These are phyloP conservation scores for Paspalum notatum DNA, from an alignment of 176 grass and related monocot species.

Conservation along the genomic window DNA sequence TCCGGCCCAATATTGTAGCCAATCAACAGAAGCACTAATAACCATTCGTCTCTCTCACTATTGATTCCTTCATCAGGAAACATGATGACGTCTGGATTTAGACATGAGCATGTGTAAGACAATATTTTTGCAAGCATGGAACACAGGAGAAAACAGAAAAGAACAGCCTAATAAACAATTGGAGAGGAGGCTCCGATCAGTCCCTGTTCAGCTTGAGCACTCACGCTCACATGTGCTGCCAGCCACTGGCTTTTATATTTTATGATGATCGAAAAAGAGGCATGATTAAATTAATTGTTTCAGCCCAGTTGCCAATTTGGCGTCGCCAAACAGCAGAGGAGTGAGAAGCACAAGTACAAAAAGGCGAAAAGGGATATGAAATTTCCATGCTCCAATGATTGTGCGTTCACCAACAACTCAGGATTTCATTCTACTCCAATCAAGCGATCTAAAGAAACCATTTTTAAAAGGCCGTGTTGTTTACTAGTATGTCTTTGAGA, in stretches of 20 bases:
- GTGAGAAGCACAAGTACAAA: slow-evolving; percentile 23
- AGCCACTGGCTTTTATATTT: slow-evolving; percentile 49
- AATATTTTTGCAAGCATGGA: not conserved
- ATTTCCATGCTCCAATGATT: slow-evolving; percentile 61
- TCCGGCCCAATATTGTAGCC: too few relatives aligned
- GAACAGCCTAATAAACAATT: slow-evolving; percentile 42
- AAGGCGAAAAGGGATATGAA: slow-evolving; percentile 29
- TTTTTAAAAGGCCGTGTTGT: not conserved
- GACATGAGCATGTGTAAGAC: slow-evolving; percentile 33
- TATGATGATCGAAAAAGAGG: slow-evolving; percentile 5
- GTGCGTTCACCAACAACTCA: slow-evolving; percentile 19
- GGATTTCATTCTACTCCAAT: slow-evolving; percentile 36
- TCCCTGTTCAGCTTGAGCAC: slow-evolving; percentile 36
- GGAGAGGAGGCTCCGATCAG: slow-evolving; percentile 28
- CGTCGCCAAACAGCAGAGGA: slow-evolving; percentile 21
- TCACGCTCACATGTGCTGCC: slow-evolving; percentile 39
- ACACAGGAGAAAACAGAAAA: not conserved
- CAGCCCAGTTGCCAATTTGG: slow-evolving; percentile 36
- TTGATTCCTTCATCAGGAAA: not conserved
- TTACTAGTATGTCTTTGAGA: slow-evolving; percentile 2
- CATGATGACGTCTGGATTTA: slow-evolving; percentile 21
- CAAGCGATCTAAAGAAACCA: slow-evolving; percentile 12
- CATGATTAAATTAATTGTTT: slow-evolving; percentile 12
- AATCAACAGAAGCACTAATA: too few relatives aligned
- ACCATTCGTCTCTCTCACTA: too few relatives aligned